These are phyloP conservation scores for Neotropicomus parvogracilis DNA, from an alignment of 1,284 basidiomycete species.

Conservation along the genomic window DNA sequence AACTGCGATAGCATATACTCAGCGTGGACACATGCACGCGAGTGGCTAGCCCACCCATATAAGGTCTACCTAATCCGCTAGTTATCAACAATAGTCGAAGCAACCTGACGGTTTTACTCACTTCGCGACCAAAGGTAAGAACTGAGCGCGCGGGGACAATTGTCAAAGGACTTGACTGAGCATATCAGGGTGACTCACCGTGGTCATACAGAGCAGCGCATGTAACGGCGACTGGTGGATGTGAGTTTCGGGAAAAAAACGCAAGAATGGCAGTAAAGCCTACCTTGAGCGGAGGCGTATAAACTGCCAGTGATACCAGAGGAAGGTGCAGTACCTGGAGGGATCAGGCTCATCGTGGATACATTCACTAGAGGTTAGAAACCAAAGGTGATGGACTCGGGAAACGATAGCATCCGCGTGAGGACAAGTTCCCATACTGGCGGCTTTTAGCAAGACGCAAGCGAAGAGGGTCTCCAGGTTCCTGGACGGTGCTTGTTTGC, in stretches of 20 bases:
- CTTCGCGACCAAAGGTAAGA: conserved; percentile 29
- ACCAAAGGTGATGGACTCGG: background rate
- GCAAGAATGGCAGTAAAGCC: background rate
- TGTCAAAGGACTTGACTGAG: conserved; percentile 3
- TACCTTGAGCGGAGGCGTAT: conserved; percentile 26
- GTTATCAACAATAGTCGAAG: conserved; percentile 1
- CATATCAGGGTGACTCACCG: conserved; percentile 12
- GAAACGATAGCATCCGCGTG: background rate
- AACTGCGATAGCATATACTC: conserved; percentile 15
- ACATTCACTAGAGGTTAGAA: conserved; percentile 2
- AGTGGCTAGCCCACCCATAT: conserved; percentile 27
- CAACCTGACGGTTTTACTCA: conserved; percentile 7
- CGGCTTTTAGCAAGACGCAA: conserved; percentile 16
- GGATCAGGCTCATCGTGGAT: conserved; percentile 23
- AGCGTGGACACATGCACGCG: background rate
- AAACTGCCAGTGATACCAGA: conserved; percentile 10
- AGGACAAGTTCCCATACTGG: background rate
- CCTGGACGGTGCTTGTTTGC: conserved; percentile 1
- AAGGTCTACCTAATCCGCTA: conserved; percentile 26
- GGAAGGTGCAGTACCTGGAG: conserved; percentile 4
- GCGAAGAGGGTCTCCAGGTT: conserved; percentile 1
- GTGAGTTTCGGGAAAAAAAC: conserved; percentile 3
- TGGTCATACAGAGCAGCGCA: conserved; percentile 30
- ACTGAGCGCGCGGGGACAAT: conserved; percentile 10
- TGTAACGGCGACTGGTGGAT: conserved; percentile 29